Evolutionary conservation across 2,329 filamentous ascomycete genomes (phyloP), one percentile per base, ranked within the genome.

Genomic region (Nothomitra cinnamomea): DNA sequence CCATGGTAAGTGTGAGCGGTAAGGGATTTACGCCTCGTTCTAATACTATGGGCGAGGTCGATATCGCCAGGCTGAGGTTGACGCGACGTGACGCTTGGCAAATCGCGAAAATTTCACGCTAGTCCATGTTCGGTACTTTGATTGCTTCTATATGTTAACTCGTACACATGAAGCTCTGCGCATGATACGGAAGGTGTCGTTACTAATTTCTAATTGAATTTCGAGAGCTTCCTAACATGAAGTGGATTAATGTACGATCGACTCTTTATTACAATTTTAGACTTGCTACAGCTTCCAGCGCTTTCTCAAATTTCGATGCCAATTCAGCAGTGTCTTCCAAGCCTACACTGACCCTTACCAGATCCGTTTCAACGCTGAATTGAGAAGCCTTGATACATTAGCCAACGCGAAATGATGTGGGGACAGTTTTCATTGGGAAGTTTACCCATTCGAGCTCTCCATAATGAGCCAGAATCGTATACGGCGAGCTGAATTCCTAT

Each of bases 381-480:
- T 81, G 73, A 24, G 77, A 79, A 43, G 85, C 87, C 75, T 77
- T 51, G n/a, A 24, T 52, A 32, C 7, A 49, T 54, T 38, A 36
- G 42, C 47, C 13, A 50, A 54, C 48, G 32, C 4, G n/a, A 48
- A 43, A 35, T 51, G 19, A 49, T 4, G 45, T 10, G 36, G 8
- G n/a, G 25, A 17, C n/a, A 42, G n/a, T 12, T n/a, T 21, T 22
- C 19, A n/a, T 6, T 17, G 35, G 17, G 38, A 13, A n/a, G 68
- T 72, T 62, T 68, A 77, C 75, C 92, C 92, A 98, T n/a, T 89
- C 82, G 42, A 96, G 67, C 71, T 98, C 92, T 47, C 77, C 74
- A 62, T 92, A 98, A 67, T 98, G 92, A 3, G 92, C 92, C 32
- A 98, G 69, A 35, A 98, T 72, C 21, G 92, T 87, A 65, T 95